Conservation (phyloP, 192 early-diverging fungal species). For the Backusella luteola region DNA sequence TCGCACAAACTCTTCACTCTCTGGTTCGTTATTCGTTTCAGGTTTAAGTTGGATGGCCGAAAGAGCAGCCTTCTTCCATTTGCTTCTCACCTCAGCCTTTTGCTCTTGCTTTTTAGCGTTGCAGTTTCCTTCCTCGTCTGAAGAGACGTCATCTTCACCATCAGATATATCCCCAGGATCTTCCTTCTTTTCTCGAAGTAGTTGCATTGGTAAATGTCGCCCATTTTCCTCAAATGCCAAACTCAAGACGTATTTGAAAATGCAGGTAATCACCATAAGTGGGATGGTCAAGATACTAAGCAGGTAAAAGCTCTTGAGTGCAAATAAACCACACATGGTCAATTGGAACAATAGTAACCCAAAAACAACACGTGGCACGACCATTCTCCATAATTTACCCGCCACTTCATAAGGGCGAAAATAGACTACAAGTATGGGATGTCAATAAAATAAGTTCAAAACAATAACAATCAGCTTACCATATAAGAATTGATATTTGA, state of each 20-base stretch:
- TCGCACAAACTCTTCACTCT: neutral
- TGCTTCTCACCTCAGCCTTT: neutral
- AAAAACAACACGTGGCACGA: constrained; percentile 61
- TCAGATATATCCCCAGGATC: neutral
- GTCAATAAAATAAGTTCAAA: neutral
- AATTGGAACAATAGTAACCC: constrained; percentile 65
- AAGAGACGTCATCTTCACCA: neutral
- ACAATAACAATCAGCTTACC: constrained; percentile 19
- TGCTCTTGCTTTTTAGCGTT: neutral
- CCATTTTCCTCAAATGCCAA: constrained; percentile 20
- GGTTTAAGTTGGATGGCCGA: neutral
- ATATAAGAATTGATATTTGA: constrained; percentile 76
- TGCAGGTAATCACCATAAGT: constrained; percentile 42
- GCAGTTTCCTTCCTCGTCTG: neutral
- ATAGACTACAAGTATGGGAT: constrained; percentile 41
- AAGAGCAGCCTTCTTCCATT: constrained; percentile 1
- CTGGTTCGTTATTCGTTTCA: neutral
- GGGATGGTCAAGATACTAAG: constrained; percentile 40
- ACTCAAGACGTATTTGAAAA: constrained; percentile 42
- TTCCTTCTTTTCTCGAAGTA: constrained; percentile 21
- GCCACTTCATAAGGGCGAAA: constrained; percentile 68
- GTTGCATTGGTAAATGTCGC: constrained; percentile 25
- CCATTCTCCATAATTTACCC: constrained; percentile 68
- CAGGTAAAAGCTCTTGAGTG: constrained; percentile 44
- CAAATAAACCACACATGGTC: constrained; percentile 62